Evolutionary conservation across 139 green algal genomes (phyloP), one percentile per base, ranked within the genome.

Genomic region (Chlorella vulgaris): DNA sequence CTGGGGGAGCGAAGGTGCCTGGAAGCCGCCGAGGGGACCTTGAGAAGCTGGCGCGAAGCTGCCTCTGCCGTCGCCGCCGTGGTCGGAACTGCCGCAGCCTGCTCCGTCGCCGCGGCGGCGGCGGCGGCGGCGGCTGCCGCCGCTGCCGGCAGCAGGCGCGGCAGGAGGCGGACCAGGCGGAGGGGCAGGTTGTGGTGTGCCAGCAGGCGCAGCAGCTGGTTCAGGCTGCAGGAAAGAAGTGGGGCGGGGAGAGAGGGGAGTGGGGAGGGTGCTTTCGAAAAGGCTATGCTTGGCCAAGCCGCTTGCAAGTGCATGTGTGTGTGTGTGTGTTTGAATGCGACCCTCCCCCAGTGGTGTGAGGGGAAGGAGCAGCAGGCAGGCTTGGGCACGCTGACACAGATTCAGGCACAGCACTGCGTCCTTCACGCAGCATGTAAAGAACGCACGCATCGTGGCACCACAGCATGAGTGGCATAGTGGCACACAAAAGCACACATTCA

Each of bases 141-240:
- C 26, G 61, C 13, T 13, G 74, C 74, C 7, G 61, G 55, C 35
- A 69, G n/a, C 21, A 80, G 28, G 10, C 74, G 38, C 3, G 74
- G 74, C 38, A 80, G 74, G 43, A 80, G 36, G 55, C 74, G 74
- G 21, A 69, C 15, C 33, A 80, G 74, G 36, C 74, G 53, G 31
- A 70, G 74, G 13, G 74, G 74, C 35, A 80, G 74, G 55, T 80
- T 69, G 55, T 87, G 83, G 51, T 87, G 83, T 0, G 83, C 39
- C 33, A 79, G 40, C 29, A 87, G 63, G 15, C 83, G 69, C 38
- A 87, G 70, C 55, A 73, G 80, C 36, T 76, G 55, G 76, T 78
- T 82, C 28, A 82, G 40, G 47, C 40, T 80, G 58, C 74, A 40
- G 60, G 21, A 60, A 22, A 21, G 38, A n/a, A 6, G 1, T 61